Conservation (phyloP, 2,329 filamentous ascomycete species). For the Pseudopithomyces chartarum region DNA sequence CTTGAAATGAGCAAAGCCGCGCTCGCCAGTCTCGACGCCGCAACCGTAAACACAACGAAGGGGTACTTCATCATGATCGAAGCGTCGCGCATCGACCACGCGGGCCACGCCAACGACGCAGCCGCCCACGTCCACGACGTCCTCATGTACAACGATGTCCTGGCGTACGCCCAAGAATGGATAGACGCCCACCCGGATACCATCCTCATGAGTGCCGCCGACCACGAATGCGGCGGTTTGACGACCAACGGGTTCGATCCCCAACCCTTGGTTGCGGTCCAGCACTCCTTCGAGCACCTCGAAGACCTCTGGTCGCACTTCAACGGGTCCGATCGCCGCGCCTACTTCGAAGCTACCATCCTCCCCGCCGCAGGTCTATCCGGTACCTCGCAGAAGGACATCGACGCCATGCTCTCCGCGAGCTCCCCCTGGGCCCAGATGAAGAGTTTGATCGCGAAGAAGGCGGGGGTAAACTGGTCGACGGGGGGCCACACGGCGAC, state of each 20-base stretch:
- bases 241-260: constrained; percentile 48
- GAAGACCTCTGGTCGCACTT: constrained; percentile 31
- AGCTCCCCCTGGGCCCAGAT: constrained; percentile 33
- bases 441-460: constrained; percentile 33
- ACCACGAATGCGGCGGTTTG: constrained; percentile 50
- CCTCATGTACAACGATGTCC: constrained; percentile 48
- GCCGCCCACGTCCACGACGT: constrained; percentile 43
- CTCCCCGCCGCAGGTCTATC: constrained; percentile 39
- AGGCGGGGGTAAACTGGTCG: constrained; percentile 42
- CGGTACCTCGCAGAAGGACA: constrained; percentile 26
- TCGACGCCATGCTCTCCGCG: constrained; percentile 34
- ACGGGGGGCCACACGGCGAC: constrained; percentile 46
- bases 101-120: constrained; percentile 31
- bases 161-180: constrained; percentile 46
- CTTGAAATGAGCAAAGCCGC: constrained; percentile 49
- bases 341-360: constrained; percentile 28
- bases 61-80: constrained; percentile 50
- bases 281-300: constrained; percentile 40
- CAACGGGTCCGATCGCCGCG: constrained; percentile 36
- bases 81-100: constrained; percentile 28
- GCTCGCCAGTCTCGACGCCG: constrained; percentile 44
- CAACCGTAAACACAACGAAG: constrained; percentile 36
- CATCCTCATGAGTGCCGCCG: constrained; percentile 47
- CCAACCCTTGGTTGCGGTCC: constrained; percentile 33
- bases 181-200: constrained; percentile 48